A percentile compares a stretch with the other conserved stretches of the same genome.
phyloP scores from a whole-genome alignment of 495 filamentous ascomycete genomes.

The Jackrogersella minutella region DNA sequence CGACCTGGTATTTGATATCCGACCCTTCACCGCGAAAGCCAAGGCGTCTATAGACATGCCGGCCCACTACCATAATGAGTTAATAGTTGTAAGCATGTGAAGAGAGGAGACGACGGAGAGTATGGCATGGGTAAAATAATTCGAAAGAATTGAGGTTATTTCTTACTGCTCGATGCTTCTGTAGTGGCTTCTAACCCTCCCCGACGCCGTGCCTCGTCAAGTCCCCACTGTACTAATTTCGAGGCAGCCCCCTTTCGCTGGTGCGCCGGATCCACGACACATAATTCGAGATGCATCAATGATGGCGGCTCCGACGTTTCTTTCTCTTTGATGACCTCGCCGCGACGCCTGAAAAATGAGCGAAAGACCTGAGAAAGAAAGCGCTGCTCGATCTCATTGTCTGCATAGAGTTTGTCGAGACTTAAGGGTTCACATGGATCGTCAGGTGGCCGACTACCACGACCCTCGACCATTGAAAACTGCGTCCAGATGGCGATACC shows the following conservation, averaged over 20 bases:
- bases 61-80: slow-evolving; percentile 41
- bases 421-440: slow-evolving; percentile 38
- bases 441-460: slow-evolving; percentile 45
- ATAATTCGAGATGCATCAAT: slow-evolving; percentile 50
- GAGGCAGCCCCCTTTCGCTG: slow-evolving; percentile 52
- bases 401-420: slow-evolving; percentile 48
- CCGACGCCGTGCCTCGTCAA: slow-evolving; percentile 49
- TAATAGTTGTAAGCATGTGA: not conserved
- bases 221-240: slow-evolving; percentile 52
- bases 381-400: slow-evolving; percentile 47
- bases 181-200: slow-evolving; percentile 50
- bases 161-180: slow-evolving; percentile 51
- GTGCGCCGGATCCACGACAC: slow-evolving; percentile 51
- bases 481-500: slow-evolving; percentile 55
- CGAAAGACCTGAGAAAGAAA: slow-evolving; percentile 46
- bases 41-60: slow-evolving; percentile 50
- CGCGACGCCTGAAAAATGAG: slow-evolving; percentile 45
- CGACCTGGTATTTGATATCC: slow-evolving; percentile 47
- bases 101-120: too few species aligned
- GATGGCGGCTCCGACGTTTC: slow-evolving; percentile 43
- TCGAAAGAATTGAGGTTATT: not conserved
- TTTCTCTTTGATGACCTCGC: slow-evolving; percentile 44
- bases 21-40: slow-evolving; percentile 48
- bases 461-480: slow-evolving; percentile 43
- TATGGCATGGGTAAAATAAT: not conserved